Evolutionary conservation across 208 protist species (phyloP).

Genomic region (Angomonas ambiguus): DNA sequence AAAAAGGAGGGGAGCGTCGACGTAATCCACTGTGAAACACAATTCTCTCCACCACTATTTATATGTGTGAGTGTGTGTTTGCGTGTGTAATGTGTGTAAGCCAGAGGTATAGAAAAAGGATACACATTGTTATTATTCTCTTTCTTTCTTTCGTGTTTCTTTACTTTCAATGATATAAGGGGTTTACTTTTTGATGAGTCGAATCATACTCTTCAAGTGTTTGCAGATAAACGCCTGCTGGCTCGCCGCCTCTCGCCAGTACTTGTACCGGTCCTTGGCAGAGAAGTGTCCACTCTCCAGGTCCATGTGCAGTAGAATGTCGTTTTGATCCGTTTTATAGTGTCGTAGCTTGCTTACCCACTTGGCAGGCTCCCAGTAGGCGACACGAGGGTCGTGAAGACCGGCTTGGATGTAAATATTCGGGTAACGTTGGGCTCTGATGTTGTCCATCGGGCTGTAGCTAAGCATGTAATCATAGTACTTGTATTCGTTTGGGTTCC

Average conservation of each 20-base stretch:
- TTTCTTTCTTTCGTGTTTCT: neutral
- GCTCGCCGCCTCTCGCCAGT: constrained; percentile 78
- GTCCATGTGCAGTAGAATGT: constrained; percentile 87
- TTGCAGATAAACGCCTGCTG: constrained; percentile 90
- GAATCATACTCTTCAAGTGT: constrained; percentile 66
- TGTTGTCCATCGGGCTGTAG: constrained; percentile 92
- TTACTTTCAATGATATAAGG: neutral
- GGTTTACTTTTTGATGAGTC: constrained; percentile 35
- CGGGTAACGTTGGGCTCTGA: constrained; percentile 82
- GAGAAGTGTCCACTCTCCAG: constrained; percentile 89
- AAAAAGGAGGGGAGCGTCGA: neutral
- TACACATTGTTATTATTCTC: neutral
- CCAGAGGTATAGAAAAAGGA: neutral
- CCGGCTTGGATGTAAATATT: constrained; percentile 81
- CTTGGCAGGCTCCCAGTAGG: constrained; percentile 92
- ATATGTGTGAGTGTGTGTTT: too few species aligned
- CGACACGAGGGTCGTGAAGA: constrained; percentile 85
- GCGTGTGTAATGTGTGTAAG: too few species aligned
- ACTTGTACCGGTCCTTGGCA: constrained; percentile 88
- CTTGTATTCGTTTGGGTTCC: constrained; percentile 92
- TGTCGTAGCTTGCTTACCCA: constrained; percentile 84
- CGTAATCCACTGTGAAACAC: neutral
- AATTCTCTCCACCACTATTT: too few species aligned
- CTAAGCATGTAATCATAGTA: constrained; percentile 94
- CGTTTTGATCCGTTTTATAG: constrained; percentile 73